A percentile compares a stretch with the other conserved stretches of the same genome.
Evolutionary conservation across 352 stramenopile species (phyloP).

Genomic region (Peronosclerospora sorghi): DNA sequence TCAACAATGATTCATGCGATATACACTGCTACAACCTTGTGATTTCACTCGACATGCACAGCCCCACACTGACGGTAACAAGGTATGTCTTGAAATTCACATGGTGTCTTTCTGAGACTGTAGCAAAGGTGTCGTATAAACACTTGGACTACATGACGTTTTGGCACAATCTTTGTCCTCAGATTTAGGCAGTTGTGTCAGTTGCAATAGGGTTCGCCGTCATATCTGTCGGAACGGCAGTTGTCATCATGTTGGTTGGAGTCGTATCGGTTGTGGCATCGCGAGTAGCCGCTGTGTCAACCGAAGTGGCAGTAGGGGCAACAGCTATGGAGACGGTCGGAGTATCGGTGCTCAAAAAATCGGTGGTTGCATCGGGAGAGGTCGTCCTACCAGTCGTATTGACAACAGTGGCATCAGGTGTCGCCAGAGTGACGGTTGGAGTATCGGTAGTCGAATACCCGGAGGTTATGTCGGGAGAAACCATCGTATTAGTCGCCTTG

Average conservation of each 20-base stretch:
- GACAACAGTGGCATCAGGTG: slow-evolving; percentile 2
- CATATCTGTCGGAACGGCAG: neutral
- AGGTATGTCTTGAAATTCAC: slow-evolving; percentile 7
- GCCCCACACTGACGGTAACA: slow-evolving; percentile 3
- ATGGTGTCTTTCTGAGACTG: slow-evolving; percentile 5
- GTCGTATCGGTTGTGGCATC: too few relatives aligned
- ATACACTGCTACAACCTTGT: slow-evolving; percentile 12
- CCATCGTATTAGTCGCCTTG: neutral
- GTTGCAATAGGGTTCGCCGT: neutral
- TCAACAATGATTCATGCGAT: too few relatives aligned
- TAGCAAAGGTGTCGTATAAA: too few relatives aligned
- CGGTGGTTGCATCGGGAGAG: slow-evolving; percentile 1
- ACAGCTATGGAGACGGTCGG: neutral
- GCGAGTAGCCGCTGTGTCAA: neutral
- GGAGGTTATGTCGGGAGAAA: neutral
- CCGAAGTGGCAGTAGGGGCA: neutral
- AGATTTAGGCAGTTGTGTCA: neutral
- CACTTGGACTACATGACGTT: too few relatives aligned
- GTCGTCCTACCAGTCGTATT: neutral
- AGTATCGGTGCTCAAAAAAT: neutral
- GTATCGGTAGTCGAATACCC: neutral
- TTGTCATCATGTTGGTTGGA: too few relatives aligned
- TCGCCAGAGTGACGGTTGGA: slow-evolving; percentile 1
- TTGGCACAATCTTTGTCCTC: too few relatives aligned
- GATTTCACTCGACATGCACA: slow-evolving; percentile 19